These are phyloP conservation scores for Aspergillus nomiae DNA, from an alignment of 2,329 filamentous ascomycete genomes.

Conservation along the genomic window DNA sequence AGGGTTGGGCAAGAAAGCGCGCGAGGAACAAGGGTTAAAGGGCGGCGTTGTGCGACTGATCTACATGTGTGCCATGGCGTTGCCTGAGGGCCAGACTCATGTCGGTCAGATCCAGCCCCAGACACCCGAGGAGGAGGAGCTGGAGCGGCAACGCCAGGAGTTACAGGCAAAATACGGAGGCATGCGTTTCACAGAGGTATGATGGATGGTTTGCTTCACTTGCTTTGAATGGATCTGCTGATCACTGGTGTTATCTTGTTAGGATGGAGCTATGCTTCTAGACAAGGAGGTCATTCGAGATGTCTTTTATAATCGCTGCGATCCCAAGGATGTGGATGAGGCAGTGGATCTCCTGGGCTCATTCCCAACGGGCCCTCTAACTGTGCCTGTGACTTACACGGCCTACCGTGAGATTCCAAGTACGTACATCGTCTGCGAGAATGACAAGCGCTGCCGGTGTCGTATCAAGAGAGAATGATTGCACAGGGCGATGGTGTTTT, in stretches of 20 bases:
- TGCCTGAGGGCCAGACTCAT: slow-evolving; percentile 28
- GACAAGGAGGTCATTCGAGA: slow-evolving; percentile 18
- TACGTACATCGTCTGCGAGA: slow-evolving; percentile 33
- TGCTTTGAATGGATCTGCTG: background rate
- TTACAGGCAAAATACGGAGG: slow-evolving; percentile 17
- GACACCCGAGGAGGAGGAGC: slow-evolving; percentile 27
- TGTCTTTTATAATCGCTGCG: slow-evolving; percentile 28
- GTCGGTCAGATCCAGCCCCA: slow-evolving; percentile 24
- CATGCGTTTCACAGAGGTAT: slow-evolving; percentile 22
- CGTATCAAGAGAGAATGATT: slow-evolving; percentile 29
- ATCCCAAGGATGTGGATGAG: slow-evolving; percentile 24
- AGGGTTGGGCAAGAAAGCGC: slow-evolving; percentile 27
- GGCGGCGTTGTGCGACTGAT: slow-evolving; percentile 24
- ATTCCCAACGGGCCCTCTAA: slow-evolving; percentile 24
- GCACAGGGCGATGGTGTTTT: slow-evolving; percentile 28
- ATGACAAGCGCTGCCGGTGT: slow-evolving; percentile 26
- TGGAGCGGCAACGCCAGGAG: slow-evolving; percentile 20
- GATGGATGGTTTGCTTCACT: background rate
- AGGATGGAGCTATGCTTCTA: slow-evolving; percentile 28
- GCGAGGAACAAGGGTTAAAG: slow-evolving; percentile 21
- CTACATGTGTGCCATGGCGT: slow-evolving; percentile 32
- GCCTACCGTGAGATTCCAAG: slow-evolving; percentile 31
- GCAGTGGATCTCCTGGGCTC: slow-evolving; percentile 28
- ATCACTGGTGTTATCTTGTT: background rate
- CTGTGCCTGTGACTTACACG: slow-evolving; percentile 30